Evolutionary conservation across 495 filamentous ascomycete genomes (phyloP).

Genomic region (Aspergillus bridgeri): DNA sequence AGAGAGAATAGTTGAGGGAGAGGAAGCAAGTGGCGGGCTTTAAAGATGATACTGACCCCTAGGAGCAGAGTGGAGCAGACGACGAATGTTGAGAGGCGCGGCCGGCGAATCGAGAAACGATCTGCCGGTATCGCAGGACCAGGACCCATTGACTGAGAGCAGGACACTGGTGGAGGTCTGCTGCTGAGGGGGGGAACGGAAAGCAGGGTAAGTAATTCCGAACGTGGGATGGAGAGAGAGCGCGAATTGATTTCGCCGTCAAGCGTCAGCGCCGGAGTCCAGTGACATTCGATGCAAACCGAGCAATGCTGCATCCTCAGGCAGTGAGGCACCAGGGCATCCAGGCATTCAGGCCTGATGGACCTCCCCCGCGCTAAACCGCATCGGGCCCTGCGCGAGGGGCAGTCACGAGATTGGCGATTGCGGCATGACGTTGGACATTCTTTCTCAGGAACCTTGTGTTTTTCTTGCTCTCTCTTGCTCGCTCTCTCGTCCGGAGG

Average conservation of each 20-base stretch:
- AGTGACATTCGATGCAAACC: background rate
- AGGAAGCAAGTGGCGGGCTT: constrained; percentile 40
- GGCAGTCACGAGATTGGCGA: constrained; percentile 24
- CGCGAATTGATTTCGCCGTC: too few relatives aligned
- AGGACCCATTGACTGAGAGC: constrained; percentile 2
- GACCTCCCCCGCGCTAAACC: constrained; percentile 35
- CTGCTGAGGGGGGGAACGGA: too few relatives aligned
- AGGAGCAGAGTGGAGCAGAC: constrained; percentile 48
- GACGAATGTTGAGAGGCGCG: constrained; percentile 27
- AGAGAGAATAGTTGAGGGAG: constrained; percentile 31
- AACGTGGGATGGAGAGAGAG: background rate
- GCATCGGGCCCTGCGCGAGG: constrained; percentile 20
- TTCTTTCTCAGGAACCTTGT: background rate
- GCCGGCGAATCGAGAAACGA: constrained; percentile 27
- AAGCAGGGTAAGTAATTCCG: background rate
- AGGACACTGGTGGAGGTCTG: too few relatives aligned
- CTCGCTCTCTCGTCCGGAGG: background rate
- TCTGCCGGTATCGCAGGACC: constrained; percentile 17
- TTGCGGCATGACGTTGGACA: background rate
- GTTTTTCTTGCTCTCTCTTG: background rate
- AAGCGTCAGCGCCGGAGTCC: background rate
- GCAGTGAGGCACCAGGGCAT: constrained; percentile 5
- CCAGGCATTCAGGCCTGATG: background rate
- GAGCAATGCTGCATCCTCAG: background rate
- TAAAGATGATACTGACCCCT: constrained; percentile 45